These are phyloP conservation scores for Escovopsis sp. DNA, from an alignment of 2,329 filamentous ascomycete genomes.

Conservation along the genomic window DNA sequence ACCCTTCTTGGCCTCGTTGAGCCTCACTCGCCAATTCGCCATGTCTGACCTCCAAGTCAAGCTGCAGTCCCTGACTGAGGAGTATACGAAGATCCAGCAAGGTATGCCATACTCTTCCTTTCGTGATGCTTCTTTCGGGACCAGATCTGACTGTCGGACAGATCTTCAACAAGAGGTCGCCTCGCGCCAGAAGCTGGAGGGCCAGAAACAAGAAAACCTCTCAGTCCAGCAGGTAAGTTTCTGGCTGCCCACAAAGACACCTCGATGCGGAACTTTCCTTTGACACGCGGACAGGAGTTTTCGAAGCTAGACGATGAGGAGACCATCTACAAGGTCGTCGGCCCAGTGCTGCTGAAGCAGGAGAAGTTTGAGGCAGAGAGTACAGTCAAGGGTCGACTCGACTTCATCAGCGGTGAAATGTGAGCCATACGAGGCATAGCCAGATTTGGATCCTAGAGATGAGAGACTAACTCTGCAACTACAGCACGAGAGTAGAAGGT, in stretches of 20 bases:
- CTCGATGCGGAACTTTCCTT: background rate
- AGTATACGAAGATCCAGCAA: conserved; percentile 76
- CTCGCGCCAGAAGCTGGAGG: conserved; percentile 80
- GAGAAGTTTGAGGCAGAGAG: conserved; percentile 80
- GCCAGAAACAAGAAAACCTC: conserved; percentile 85
- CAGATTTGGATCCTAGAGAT: background rate
- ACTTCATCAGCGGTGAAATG: conserved; percentile 93
- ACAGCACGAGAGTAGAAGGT: conserved; percentile 28
- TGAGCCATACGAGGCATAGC: conserved; percentile 27
- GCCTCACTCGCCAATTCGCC: background rate
- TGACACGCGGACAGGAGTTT: conserved; percentile 52
- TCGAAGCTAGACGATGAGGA: conserved; percentile 62
- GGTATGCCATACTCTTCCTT: conserved; percentile 34
- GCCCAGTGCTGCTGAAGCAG: conserved; percentile 86
- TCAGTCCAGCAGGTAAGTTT: conserved; percentile 61
- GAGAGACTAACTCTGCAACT: conserved; percentile 6
- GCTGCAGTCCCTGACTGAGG: conserved; percentile 71
- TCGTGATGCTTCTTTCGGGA: background rate
- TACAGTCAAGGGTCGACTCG: conserved; percentile 78
- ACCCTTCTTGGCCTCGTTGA: background rate
- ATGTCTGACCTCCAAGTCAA: conserved; percentile 65
- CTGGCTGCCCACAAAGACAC: background rate
- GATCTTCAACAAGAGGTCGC: conserved; percentile 66
- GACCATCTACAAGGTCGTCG: conserved; percentile 90
- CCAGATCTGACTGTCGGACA: conserved; percentile 21